A percentile compares a stretch with the other conserved stretches of the same genome.
Conservation (phyloP, 2,329 filamentous ascomycete species). For the Fusarium anguioides region DNA sequence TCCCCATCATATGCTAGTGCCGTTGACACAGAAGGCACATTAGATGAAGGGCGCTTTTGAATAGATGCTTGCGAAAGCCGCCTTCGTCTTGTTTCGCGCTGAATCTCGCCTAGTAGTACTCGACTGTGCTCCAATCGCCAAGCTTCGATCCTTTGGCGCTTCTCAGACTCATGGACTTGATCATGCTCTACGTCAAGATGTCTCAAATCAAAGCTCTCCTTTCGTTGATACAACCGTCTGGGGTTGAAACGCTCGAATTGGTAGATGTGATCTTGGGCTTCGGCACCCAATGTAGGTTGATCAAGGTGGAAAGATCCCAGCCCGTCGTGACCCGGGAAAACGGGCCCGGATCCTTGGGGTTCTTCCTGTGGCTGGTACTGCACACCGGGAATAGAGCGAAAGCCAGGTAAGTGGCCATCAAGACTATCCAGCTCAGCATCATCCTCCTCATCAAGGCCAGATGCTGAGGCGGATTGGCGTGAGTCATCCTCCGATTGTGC, state of each 20-base stretch:
- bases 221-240: slow-evolving; percentile 66
- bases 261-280: slow-evolving; percentile 86
- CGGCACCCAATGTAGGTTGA: slow-evolving; percentile 61
- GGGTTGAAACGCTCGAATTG: slow-evolving; percentile 90
- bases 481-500: slow-evolving; percentile 68
- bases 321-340: slow-evolving; percentile 93
- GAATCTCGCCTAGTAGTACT: slow-evolving; percentile 86
- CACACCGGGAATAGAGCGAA: slow-evolving; percentile 69
- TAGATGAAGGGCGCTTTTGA: slow-evolving; percentile 46
- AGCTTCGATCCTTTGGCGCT: slow-evolving; percentile 84
- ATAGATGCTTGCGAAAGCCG: slow-evolving; percentile 68
- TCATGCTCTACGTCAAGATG: slow-evolving; percentile 65
- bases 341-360: slow-evolving; percentile 65
- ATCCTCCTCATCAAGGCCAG: slow-evolving; percentile 63
- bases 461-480: slow-evolving; percentile 53
- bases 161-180: slow-evolving; percentile 73
- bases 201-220: slow-evolving; percentile 64
- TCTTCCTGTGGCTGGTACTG: slow-evolving; percentile 40
- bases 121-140: slow-evolving; percentile 94
- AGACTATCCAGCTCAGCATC: slow-evolving; percentile 90
- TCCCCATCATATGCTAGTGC: slow-evolving; percentile 46
- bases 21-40: slow-evolving; percentile 42
- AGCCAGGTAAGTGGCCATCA: slow-evolving; percentile 90
- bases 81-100: slow-evolving; percentile 80
- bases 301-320: slow-evolving; percentile 83